Conservation (phyloP, 805 yeast species). For the Saccharomycopsis guyanensis region DNA sequence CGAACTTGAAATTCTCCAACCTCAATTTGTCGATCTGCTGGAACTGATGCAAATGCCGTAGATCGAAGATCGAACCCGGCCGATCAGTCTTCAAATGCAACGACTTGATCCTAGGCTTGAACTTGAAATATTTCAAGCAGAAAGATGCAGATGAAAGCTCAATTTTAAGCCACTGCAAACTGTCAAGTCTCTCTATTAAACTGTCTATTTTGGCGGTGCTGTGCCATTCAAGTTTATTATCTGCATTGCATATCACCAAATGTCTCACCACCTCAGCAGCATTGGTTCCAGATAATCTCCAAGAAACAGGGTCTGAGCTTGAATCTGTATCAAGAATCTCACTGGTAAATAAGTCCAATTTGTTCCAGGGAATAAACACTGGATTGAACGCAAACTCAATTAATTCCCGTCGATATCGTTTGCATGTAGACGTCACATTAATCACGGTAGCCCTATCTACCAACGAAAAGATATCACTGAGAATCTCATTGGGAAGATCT, state of each 20-base stretch:
- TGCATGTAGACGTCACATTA: constrained; percentile 4
- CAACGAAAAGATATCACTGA: background rate
- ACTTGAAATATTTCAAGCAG: constrained; percentile 13
- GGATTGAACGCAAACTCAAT: background rate
- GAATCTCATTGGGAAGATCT: constrained; percentile 4
- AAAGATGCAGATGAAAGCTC: constrained; percentile 11
- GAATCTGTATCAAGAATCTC: background rate
- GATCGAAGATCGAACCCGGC: constrained; percentile 8
- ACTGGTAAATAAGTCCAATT: background rate
- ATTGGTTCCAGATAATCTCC: background rate
- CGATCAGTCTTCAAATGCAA: constrained; percentile 7
- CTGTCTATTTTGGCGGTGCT: constrained; percentile 1
- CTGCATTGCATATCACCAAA: constrained; percentile 1
- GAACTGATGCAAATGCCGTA: constrained; percentile 12
- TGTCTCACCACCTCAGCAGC: background rate
- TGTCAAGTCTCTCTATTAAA: background rate
- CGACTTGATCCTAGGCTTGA: background rate
- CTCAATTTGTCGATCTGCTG: constrained; percentile 2
- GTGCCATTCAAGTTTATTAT: constrained; percentile 15
- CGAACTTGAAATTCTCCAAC: constrained; percentile 14
- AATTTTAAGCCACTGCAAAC: constrained; percentile 1
- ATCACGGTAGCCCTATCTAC: background rate
- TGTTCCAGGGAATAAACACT: constrained; percentile 4
- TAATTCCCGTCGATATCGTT: background rate
- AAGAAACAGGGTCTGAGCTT: too few species aligned